Base-by-base conservation (phyloP, 805 yeast species). In the Gaillardinia entomophila region DNA sequence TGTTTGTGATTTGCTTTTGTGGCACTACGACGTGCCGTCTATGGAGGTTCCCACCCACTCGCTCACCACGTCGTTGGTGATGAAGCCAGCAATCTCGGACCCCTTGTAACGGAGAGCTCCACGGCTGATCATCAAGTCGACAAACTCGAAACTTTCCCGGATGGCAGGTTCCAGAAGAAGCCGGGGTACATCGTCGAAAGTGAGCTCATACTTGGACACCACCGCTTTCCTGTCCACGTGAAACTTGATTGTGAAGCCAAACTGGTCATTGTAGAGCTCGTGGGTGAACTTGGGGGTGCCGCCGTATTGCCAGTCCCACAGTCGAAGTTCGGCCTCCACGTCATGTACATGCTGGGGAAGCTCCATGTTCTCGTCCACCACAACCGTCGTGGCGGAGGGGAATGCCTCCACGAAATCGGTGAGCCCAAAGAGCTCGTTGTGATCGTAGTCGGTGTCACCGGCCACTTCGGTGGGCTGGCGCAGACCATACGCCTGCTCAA, bases 291-390 rank as follows among this genome's bases (percentile, higher is more conserved):
- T 68, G 0, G 97, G 96, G 0, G 96, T 82, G 14, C 69, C 63
- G 1, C 87, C 89, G 53, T 61, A 87, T 24, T 62, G 73, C 95
- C 96, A 89, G 2, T 73, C 62, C 83, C 92, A 82, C 14, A 67
- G 55, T 27, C 60, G 48, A 13, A 86, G 57, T 17, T 67, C 68
- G 0, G 55, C 36, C 20, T 66, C 64, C 1, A 62, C 59, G 3
- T 62, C 46, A 2, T 34, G 18, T 0, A 82, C 60, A 20, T 75
- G 76, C 1, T 43, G 51, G 17, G 49, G 71, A 32, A 41, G 56
- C 7, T 49, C 44, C 2, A 62, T 58, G 1, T 43, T 37, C 1
- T 48, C 51, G 18, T 48, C 57, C 1, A 55, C 40, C 26, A 42
- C 42, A n/a, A 48, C 45, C 27, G 27, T 26, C 4, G 25, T 8